Conservation (phyloP, 164 flowering plant species). For the Nymphaea colorata region DNA sequence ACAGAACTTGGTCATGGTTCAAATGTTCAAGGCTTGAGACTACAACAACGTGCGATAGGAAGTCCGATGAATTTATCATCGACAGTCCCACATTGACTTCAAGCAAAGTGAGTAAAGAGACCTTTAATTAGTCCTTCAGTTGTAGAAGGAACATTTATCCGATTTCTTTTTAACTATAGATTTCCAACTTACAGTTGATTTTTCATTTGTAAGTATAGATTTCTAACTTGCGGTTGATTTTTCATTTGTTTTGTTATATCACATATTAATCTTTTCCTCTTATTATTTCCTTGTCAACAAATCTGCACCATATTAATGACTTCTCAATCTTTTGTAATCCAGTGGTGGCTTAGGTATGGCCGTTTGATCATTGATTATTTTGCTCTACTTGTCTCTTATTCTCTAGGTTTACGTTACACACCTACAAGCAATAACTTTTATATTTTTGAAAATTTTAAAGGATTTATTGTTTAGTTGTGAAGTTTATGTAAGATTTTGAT, state of each 20-base stretch:
- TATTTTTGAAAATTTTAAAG: constrained; percentile 19
- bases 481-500: too few species aligned
- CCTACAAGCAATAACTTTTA: background rate
- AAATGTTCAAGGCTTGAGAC: constrained; percentile 98
- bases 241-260: background rate
- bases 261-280: background rate
- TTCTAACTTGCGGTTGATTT: too few species aligned
- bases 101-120: constrained; percentile 58
- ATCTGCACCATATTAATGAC: background rate
- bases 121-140: background rate
- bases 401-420: background rate
- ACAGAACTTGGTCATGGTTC: constrained; percentile 99
- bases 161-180: background rate
- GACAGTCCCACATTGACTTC: constrained; percentile 93
- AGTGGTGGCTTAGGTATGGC: constrained; percentile 99
- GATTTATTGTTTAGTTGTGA: constrained; percentile 87
- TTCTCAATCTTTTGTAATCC: constrained; percentile 3
- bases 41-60: constrained; percentile 87
- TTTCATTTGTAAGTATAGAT: background rate
- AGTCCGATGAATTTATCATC: constrained; percentile 77
- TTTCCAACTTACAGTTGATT: background rate
- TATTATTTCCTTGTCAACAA: background rate
- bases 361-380: constrained; percentile 60
- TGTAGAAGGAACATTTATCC: background rate
- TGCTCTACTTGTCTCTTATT: background rate